A percentile compares a stretch with the other conserved stretches of the same genome.
These are phyloP conservation scores for Punctularia strigosozonata DNA, from an alignment of 768 basidiomycete genomes.

Conservation along the genomic window DNA sequence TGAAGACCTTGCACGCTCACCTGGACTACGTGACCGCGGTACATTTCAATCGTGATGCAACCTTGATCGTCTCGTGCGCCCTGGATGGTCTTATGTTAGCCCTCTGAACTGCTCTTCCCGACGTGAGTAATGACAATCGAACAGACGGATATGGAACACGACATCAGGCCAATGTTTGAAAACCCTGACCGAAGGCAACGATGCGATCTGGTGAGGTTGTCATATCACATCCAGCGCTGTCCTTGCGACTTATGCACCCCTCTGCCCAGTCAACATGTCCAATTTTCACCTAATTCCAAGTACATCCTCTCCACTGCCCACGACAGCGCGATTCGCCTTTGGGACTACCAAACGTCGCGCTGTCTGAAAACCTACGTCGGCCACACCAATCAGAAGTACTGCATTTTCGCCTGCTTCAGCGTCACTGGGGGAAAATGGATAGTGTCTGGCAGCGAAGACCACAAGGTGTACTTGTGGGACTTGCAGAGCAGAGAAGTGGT, in stretches of 20 bases:
- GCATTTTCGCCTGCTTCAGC: slow-evolving; percentile 74
- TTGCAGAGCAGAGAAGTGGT: slow-evolving; percentile 78
- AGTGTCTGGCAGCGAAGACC: slow-evolving; percentile 83
- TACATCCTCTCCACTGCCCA: slow-evolving; percentile 91
- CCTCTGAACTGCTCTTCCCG: slow-evolving; percentile 2
- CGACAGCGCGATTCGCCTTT: slow-evolving; percentile 85
- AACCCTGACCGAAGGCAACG: slow-evolving; percentile 84
- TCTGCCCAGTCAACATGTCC: slow-evolving; percentile 63
- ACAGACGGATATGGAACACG: slow-evolving; percentile 92
- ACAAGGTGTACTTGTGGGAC: slow-evolving; percentile 87
- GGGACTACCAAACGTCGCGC: slow-evolving; percentile 89
- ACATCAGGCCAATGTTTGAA: slow-evolving; percentile 91
- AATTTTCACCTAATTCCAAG: slow-evolving; percentile 93
- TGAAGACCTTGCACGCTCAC: slow-evolving; percentile 85
- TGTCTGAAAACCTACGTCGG: slow-evolving; percentile 86
- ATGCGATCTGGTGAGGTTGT: slow-evolving; percentile 68
- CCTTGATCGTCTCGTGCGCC: slow-evolving; percentile 83
- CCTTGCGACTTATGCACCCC: neutral
- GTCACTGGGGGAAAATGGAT: slow-evolving; percentile 86
- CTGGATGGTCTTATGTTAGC: slow-evolving; percentile 90
- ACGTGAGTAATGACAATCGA: neutral
- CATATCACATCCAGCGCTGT: neutral
- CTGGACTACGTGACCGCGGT: slow-evolving; percentile 92
- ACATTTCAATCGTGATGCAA: slow-evolving; percentile 87
- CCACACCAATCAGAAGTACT: slow-evolving; percentile 74